Base-by-base conservation (phyloP, 306 rosid genomes). In the Citrullus mucosospermus region DNA sequence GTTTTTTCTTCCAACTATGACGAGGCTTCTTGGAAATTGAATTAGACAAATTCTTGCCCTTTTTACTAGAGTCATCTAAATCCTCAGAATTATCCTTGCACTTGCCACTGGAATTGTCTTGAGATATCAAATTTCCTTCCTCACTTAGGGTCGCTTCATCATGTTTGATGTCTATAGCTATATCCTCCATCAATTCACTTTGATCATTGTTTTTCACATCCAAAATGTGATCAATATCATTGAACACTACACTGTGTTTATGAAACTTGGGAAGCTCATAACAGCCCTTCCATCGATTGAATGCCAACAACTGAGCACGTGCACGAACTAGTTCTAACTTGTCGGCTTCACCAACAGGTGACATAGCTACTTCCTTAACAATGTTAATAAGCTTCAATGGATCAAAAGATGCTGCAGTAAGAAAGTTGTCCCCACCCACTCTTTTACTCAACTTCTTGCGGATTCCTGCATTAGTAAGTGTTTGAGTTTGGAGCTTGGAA, bases 201-300 rank as follows among this genome's bases (percentile, higher is more conserved):
- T 17, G 8, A 39, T 48, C 4, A 28, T 84, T 80, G 72, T 79
- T 67, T 81, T 82, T 84, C 30, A 43, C 83, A 51, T 39, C 54
- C 14, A n/a, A 25, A 60, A 78, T 39, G 53, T 87, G 89, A 48
- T 75, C 83, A 78, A 85, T 89, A 82, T 75, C 78, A 38, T 82
- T 87, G 20, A 86, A 79, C 75, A 89, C 83, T 44, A 83, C 85
- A 56, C 67, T 88, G 77, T 76, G 82, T 76, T 74, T 17, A 76
- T 58, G 39, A 54, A 87, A 88, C 85, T 86, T 93, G 43, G 92
- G 88, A 71, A 90, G 86, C 62, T 82, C 82, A 66, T 85, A 74
- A 86, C 85, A 87, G 70, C 96, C 97, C 78, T 90, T 94, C 81
- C 86, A 85, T 14, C 80, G 84, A 84, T 61, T 78, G 78, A 89